These are phyloP conservation scores for Venturia nashicola DNA, from an alignment of 2,329 filamentous ascomycete genomes.

Conservation along the genomic window DNA sequence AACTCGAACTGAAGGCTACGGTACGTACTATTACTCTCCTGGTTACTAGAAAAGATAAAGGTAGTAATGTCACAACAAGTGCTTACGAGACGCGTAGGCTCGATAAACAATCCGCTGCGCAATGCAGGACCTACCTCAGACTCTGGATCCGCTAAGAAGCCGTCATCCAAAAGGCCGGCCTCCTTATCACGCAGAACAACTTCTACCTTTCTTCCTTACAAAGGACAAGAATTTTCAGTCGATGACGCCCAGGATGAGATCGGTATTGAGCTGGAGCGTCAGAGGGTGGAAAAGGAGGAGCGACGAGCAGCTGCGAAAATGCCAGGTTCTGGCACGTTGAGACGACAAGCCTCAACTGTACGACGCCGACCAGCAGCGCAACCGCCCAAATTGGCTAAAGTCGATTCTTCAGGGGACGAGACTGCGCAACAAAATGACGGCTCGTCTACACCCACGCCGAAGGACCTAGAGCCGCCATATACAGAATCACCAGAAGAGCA, in stretches of 20 bases:
- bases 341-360: conserved; percentile 39
- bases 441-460: conserved; percentile 13
- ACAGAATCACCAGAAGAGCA: conserved; percentile 20
- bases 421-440: conserved; percentile 12
- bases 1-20: conserved; percentile 9
- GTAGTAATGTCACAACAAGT: background rate
- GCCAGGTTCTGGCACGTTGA: conserved; percentile 25
- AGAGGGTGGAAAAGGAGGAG: conserved; percentile 20
- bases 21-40: conserved; percentile 3
- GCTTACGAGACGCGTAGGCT: background rate
- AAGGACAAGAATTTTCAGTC: conserved; percentile 78
- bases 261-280: conserved; percentile 49
- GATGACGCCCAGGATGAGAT: conserved; percentile 80
- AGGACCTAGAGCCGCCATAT: conserved; percentile 18
- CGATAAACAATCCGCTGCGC: conserved; percentile 1
- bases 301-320: conserved; percentile 16
- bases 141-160: background rate
- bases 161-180: conserved; percentile 1
- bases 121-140: background rate
- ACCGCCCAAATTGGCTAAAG: conserved; percentile 31
- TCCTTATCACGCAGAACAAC: conserved; percentile 50
- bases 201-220: conserved; percentile 61
- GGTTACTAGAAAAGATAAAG: background rate
- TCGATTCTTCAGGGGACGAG: conserved; percentile 39
- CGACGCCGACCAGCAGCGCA: conserved; percentile 36